These are phyloP conservation scores for Moesziomyces globuligerus DNA, from an alignment of 1,284 basidiomycete genomes.

Conservation along the genomic window DNA sequence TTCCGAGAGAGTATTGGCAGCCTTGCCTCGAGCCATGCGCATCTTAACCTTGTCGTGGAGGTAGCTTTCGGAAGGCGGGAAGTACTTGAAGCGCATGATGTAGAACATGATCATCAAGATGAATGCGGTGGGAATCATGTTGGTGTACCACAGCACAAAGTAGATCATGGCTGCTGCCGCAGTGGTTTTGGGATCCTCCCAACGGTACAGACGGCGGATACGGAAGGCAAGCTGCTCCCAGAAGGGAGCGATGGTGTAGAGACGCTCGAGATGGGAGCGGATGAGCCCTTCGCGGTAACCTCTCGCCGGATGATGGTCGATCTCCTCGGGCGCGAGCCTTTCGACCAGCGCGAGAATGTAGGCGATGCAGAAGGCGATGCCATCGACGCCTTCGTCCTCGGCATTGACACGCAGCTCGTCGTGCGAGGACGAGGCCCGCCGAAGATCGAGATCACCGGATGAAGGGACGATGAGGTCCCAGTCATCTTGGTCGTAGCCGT, in stretches of 20 bases:
- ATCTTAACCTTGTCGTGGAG: conserved; percentile 62
- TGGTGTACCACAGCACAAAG: conserved; percentile 66
- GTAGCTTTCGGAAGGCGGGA: conserved; percentile 63
- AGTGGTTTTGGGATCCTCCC: conserved; percentile 53
- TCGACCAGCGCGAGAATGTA: conserved; percentile 66
- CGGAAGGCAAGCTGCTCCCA: conserved; percentile 62
- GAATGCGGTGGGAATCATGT: conserved; percentile 64
- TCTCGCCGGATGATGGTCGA: conserved; percentile 60
- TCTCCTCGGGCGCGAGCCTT: conserved; percentile 62
- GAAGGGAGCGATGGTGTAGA: conserved; percentile 66
- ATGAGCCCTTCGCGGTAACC: conserved; percentile 63
- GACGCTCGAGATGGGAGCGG: conserved; percentile 63
- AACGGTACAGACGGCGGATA: conserved; percentile 39
- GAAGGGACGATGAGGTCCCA: conserved; percentile 51
- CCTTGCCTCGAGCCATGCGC: conserved; percentile 63
- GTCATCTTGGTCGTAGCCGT: conserved; percentile 21
- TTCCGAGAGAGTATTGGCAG: conserved; percentile 64
- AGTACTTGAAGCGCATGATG: conserved; percentile 65
- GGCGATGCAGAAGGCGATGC: conserved; percentile 64
- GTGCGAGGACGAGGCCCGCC: background rate
- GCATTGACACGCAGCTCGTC: conserved; percentile 58
- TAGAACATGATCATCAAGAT: conserved; percentile 61
- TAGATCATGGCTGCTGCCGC: conserved; percentile 64
- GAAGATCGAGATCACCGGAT: conserved; percentile 7
- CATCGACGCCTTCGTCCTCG: conserved; percentile 55